A percentile compares a stretch with the other conserved stretches of the same genome.
phyloP scores from a whole-genome alignment of 2,329 filamentous ascomycete genomes.

The Xylaria sp. region DNA sequence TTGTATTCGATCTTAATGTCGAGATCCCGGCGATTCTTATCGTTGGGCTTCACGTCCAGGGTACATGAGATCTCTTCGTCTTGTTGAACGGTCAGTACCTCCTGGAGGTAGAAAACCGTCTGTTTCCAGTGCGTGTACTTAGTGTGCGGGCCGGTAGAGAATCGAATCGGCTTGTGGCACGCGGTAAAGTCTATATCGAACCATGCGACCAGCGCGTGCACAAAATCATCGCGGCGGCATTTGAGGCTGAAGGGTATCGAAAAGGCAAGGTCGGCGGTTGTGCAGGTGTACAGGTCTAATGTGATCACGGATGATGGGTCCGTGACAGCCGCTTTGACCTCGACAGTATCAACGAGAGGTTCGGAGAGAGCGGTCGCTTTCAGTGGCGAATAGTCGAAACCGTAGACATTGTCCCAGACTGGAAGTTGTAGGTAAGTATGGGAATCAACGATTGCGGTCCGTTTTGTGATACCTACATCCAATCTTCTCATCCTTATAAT shows the following conservation, averaged over 20 bases:
- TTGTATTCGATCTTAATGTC: constrained; percentile 90
- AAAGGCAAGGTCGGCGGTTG: constrained; percentile 84
- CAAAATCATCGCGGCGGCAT: constrained; percentile 88
- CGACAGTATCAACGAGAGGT: constrained; percentile 96
- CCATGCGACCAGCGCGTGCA: constrained; percentile 97
- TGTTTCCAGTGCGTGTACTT: constrained; percentile 99
- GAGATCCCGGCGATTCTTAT: constrained; percentile 93
- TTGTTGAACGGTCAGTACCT: constrained; percentile 90
- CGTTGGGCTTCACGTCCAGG: constrained; percentile 86
- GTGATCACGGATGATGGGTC: constrained; percentile 87
- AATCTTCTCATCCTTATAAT: constrained; percentile 99
- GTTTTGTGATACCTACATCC: constrained; percentile 75
- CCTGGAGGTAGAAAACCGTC: constrained; percentile 96
- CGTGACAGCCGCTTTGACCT: constrained; percentile 95
- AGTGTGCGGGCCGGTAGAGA: constrained; percentile 96
- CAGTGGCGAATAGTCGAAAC: constrained; percentile 94
- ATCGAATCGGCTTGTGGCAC: constrained; percentile 97
- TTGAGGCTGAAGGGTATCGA: constrained; percentile 78
- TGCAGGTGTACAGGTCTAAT: constrained; percentile 94
- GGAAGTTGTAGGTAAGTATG: constrained; percentile 42
- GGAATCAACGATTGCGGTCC: neutral
- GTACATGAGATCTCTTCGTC: constrained; percentile 81
- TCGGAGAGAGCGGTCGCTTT: constrained; percentile 94
- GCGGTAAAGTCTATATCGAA: constrained; percentile 99
- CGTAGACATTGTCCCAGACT: constrained; percentile 99